Conservation (phyloP, 2,329 filamentous ascomycete genomes). For the Teratosphaeriaceae sp. region DNA sequence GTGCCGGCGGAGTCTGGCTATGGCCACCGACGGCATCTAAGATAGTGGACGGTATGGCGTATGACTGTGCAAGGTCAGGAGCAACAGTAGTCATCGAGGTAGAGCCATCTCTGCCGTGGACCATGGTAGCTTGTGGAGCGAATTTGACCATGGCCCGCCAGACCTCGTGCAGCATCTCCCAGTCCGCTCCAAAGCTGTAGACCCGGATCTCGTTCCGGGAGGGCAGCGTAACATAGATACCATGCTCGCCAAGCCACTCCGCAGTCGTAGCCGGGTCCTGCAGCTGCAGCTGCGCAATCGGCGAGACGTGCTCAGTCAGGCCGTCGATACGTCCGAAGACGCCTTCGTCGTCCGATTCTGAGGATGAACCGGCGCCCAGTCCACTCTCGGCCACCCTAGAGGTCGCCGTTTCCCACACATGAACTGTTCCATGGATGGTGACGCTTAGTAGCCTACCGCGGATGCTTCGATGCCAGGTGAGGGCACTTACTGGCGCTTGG, state of each 20-base stretch:
- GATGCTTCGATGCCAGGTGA: constrained; percentile 9
- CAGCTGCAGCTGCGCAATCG: constrained; percentile 10
- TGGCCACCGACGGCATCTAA: constrained; percentile 10
- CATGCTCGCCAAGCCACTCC: constrained; percentile 18
- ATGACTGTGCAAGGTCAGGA: neutral
- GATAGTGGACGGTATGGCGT: constrained; percentile 7
- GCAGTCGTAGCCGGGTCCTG: constrained; percentile 9
- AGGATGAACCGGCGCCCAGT: neutral
- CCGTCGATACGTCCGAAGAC: constrained; percentile 17
- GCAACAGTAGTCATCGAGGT: constrained; percentile 4
- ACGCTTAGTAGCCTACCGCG: constrained; percentile 6
- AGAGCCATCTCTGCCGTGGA: constrained; percentile 3
- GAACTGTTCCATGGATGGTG: constrained; percentile 2
- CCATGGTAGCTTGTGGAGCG: neutral
- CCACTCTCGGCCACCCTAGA: neutral
- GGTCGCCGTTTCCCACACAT: constrained; percentile 11
- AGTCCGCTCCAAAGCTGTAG: constrained; percentile 15
- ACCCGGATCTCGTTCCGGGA: constrained; percentile 15
- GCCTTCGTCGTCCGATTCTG: constrained; percentile 12
- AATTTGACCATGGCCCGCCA: constrained; percentile 9
- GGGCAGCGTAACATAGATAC: constrained; percentile 17
- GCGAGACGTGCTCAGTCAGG: neutral
- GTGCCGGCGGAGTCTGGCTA: too few species aligned
- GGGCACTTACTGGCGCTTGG: neutral
- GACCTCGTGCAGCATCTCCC: constrained; percentile 12